Evolutionary conservation across 257 asterid species (phyloP), one percentile per base, ranked within the genome.

Genomic region (Fraxinus anomala): DNA sequence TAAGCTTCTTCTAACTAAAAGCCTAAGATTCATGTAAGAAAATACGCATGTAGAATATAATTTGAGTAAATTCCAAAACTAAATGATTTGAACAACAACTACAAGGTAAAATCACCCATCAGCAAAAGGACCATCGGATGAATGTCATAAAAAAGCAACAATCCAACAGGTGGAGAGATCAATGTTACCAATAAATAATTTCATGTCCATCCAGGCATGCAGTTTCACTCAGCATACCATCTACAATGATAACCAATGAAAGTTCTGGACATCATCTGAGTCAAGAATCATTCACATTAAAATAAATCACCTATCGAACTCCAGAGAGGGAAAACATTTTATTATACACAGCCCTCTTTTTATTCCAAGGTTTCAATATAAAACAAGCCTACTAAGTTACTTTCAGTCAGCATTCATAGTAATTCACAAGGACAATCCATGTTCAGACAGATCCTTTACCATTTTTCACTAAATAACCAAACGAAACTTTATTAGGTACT

Each of bases 181-280:
- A 6, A 65, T 26, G 14, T 42, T 36, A 68, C 78, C 28, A 72
- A 33, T 23, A 54, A 37, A 72, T 71, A 63, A 13, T 14, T 67
- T 10, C 44, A 47, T 47, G 30, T 61, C 44, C 78, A 42, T 66
- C 30, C 47, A 13, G 49, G 49, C 49, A 42, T 42, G 49, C 49
- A 42, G 49, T 49, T 70, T 81, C 49, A 73, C 51, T 33, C 73
- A 40, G 37, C 51, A n/a, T 76, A 68, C 49, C 31, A 39, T 47
- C 42, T 12, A 39, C 33, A 12, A 31, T 51, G 26, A 47, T 69
- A 24, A 26, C 70, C 77, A 31, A 42, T 59, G 24, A 59, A 70
- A 49, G 61, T 37, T 37, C 42, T 37, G 42, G 42, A 37, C 42
- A 37, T 37, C 42, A 33, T 33, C 42, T 37, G 11, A 37, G 42